These are phyloP conservation scores for Blastocystis sp. DNA, from an alignment of 352 stramenopile species.

Conservation along the genomic window DNA sequence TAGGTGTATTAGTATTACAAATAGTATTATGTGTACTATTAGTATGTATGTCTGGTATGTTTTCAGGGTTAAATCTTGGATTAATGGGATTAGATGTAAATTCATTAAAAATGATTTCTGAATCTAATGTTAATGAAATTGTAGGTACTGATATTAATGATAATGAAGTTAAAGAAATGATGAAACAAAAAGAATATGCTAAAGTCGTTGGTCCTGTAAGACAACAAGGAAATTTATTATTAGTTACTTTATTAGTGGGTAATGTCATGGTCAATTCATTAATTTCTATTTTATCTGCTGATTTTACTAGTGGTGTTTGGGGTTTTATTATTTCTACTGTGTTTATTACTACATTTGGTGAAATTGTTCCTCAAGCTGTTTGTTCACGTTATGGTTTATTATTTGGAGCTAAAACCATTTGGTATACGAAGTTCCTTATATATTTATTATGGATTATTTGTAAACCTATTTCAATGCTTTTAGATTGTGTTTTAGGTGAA, in stretches of 20 bases:
- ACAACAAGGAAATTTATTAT: conserved; percentile 75
- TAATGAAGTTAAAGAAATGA: conserved; percentile 43
- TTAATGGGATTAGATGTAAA: conserved; percentile 88
- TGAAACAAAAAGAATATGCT: conserved; percentile 46
- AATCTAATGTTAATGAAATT: conserved; percentile 58
- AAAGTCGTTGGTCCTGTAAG: conserved; percentile 65
- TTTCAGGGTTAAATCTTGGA: conserved; percentile 74
- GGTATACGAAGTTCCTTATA: conserved; percentile 73
- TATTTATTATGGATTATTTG: conserved; percentile 71
- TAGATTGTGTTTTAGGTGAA: conserved; percentile 71
- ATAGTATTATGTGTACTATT: conserved; percentile 47
- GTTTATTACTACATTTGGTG: conserved; percentile 73
- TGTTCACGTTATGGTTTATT: conserved; percentile 74
- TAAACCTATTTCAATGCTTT: conserved; percentile 67
- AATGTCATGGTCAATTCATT: conserved; percentile 86
- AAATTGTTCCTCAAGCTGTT: conserved; percentile 65
- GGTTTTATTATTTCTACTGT: conserved; percentile 78
- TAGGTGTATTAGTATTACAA: not conserved
- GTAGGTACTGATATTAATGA: conserved; percentile 34
- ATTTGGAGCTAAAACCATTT: conserved; percentile 54
- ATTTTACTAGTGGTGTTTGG: conserved; percentile 52
- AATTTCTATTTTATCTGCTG: conserved; percentile 83
- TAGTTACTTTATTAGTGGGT: conserved; percentile 83
- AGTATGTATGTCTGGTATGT: conserved; percentile 64
- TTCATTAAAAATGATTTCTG: conserved; percentile 81